Conservation (phyloP, 1,284 basidiomycete genomes). For the Tilletiaria anomala region DNA sequence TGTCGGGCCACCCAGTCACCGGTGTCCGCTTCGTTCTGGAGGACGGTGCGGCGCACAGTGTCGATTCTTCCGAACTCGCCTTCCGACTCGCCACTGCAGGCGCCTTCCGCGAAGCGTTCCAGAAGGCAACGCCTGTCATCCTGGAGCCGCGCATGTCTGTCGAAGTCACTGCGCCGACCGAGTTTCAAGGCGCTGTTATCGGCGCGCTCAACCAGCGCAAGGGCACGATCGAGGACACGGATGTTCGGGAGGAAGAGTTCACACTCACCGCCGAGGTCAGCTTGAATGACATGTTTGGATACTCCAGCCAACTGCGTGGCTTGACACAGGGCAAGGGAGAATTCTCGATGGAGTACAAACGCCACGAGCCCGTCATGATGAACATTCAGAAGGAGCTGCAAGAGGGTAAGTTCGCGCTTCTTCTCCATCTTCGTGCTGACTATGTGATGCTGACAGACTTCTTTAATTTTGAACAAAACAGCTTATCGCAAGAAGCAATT, state of each 20-base stretch:
- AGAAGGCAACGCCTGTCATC: slow-evolving; percentile 62
- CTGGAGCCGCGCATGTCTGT: slow-evolving; percentile 98
- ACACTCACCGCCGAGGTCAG: slow-evolving; percentile 80
- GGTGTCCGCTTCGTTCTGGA: slow-evolving; percentile 77
- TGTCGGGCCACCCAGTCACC: slow-evolving; percentile 77
- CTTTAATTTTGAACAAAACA: too few species aligned
- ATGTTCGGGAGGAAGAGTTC: slow-evolving; percentile 94
- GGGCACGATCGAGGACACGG: slow-evolving; percentile 89
- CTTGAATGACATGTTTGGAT: slow-evolving; percentile 98
- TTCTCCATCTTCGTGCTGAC: too few species aligned
- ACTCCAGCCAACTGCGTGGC: slow-evolving; percentile 52
- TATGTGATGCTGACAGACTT: too few species aligned
- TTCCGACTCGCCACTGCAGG: slow-evolving; percentile 81
- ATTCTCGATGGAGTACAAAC: slow-evolving; percentile 85
- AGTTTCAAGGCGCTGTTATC: slow-evolving; percentile 95
- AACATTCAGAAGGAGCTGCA: slow-evolving; percentile 73
- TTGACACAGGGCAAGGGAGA: slow-evolving; percentile 56
- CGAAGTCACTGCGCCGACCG: slow-evolving; percentile 85
- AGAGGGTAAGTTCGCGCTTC: slow-evolving; percentile 37
- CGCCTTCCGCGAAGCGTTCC: slow-evolving; percentile 83
- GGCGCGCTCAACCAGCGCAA: slow-evolving; percentile 84
- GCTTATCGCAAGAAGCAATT: too few species aligned
- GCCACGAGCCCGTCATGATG: slow-evolving; percentile 71
- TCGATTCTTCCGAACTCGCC: slow-evolving; percentile 92
- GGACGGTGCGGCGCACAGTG: slow-evolving; percentile 84